These are phyloP conservation scores for Penicillium chermesinum DNA, from an alignment of 495 filamentous ascomycete genomes.

Conservation along the genomic window DNA sequence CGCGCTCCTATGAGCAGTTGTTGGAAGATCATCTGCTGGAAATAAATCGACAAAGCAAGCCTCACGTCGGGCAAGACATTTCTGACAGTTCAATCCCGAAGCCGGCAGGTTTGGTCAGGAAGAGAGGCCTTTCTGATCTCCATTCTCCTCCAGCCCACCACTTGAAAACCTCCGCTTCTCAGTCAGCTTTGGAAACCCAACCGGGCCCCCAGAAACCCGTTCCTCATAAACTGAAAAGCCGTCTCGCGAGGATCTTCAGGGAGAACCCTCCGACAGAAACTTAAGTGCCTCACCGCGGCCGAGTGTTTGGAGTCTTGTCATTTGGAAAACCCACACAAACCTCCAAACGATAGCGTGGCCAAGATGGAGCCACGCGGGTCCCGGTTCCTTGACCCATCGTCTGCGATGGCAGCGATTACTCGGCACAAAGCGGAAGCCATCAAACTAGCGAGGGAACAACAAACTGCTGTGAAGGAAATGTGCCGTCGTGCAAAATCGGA, in stretches of 20 bases:
- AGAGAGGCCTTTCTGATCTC: not conserved
- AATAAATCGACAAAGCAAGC: too few relatives aligned
- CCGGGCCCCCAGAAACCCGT: not conserved
- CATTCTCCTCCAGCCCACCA: not conserved
- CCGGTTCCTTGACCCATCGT: slow-evolving; percentile 39
- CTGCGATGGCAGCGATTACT: slow-evolving; percentile 44
- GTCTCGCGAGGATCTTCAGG: not conserved
- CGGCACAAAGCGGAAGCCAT: slow-evolving; percentile 46
- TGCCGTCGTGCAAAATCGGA: slow-evolving; percentile 43
- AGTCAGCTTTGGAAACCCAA: not conserved
- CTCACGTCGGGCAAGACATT: too few relatives aligned
- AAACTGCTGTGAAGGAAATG: slow-evolving; percentile 44
- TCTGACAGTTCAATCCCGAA: too few relatives aligned
- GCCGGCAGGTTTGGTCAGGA: too few relatives aligned
- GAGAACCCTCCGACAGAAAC: not conserved
- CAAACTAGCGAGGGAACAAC: slow-evolving; percentile 47
- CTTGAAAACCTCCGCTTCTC: not conserved
- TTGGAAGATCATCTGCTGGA: too few relatives aligned
- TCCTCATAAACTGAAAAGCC: not conserved
- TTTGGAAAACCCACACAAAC: not conserved
- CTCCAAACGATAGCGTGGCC: not conserved
- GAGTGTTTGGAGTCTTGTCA: not conserved
- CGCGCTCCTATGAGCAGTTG: too few relatives aligned
- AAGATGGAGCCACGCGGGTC: slow-evolving; percentile 34
- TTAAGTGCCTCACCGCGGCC: not conserved